Evolutionary conservation across 352 stramenopile genomes (phyloP).

Genomic region (Globisporangium rhizosaccharum): DNA sequence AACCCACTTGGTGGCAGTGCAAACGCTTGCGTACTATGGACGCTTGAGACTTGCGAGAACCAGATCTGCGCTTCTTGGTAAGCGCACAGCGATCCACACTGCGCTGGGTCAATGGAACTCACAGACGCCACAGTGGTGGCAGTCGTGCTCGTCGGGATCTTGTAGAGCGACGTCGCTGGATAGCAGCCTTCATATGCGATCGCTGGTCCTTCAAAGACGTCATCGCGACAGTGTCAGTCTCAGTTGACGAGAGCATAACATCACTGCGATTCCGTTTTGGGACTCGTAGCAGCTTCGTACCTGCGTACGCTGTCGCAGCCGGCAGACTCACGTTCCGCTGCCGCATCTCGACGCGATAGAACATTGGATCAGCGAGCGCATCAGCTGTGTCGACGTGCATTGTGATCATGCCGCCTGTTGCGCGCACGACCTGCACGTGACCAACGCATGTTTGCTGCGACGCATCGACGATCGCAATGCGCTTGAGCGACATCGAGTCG

Average conservation of each 20-base stretch:
- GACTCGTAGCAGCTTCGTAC: slow-evolving; percentile 15
- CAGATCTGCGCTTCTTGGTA: slow-evolving; percentile 27
- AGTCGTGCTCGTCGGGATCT: slow-evolving; percentile 1
- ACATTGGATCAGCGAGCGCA: slow-evolving; percentile 10
- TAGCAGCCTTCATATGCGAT: slow-evolving; percentile 31
- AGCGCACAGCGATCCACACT: slow-evolving; percentile 23
- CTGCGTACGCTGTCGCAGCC: slow-evolving; percentile 23
- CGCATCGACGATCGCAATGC: slow-evolving; percentile 20
- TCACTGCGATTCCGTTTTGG: not conserved
- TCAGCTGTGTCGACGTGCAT: slow-evolving; percentile 13
- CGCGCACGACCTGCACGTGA: slow-evolving; percentile 16
- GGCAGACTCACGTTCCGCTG: slow-evolving; percentile 2
- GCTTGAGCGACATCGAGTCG: slow-evolving; percentile 36
- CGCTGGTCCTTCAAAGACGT: slow-evolving; percentile 20
- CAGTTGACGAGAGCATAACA: not conserved
- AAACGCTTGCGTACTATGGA: slow-evolving; percentile 25
- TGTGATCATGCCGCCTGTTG: slow-evolving; percentile 42
- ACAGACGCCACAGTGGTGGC: not conserved
- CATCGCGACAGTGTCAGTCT: not conserved
- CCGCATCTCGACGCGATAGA: slow-evolving; percentile 34
- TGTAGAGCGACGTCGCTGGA: slow-evolving; percentile 19
- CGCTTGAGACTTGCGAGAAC: slow-evolving; percentile 19
- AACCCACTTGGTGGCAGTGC: slow-evolving; percentile 14
- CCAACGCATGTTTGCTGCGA: slow-evolving; percentile 12
- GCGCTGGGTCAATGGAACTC: slow-evolving; percentile 8